Percentiles rank a stretch among this genome's conserved stretches.
phyloP scores from a whole-genome alignment of 1,139 yeast species.

The Pichia sp. region DNA sequence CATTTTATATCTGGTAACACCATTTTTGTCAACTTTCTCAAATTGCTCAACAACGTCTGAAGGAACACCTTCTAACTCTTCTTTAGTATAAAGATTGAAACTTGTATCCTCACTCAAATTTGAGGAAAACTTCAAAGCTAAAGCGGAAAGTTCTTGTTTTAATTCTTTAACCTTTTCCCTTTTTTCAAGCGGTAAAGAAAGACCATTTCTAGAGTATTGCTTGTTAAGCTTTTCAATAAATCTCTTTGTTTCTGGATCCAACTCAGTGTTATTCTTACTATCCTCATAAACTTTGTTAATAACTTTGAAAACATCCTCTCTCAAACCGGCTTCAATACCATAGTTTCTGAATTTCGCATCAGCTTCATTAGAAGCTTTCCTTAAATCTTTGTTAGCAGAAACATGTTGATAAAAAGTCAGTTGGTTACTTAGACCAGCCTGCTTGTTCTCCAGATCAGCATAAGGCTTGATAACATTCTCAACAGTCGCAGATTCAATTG shows the following conservation, averaged over 20 bases:
- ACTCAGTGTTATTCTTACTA: constrained; percentile 22
- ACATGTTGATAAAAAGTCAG: constrained; percentile 65
- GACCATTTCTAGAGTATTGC: constrained; percentile 58
- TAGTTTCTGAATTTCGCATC: constrained; percentile 50
- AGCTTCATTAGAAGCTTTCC: constrained; percentile 65
- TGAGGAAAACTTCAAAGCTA: constrained; percentile 51
- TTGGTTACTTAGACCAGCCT: constrained; percentile 38
- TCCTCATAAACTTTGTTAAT: constrained; percentile 44
- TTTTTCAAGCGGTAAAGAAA: constrained; percentile 48
- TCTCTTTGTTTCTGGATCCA: constrained; percentile 51
- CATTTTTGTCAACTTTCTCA: constrained; percentile 38
- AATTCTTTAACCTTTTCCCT: constrained; percentile 51
- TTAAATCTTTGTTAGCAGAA: constrained; percentile 49
- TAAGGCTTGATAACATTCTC: constrained; percentile 49
- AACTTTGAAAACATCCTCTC: constrained; percentile 60
- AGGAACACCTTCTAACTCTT: constrained; percentile 72
- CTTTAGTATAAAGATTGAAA: constrained; percentile 47
- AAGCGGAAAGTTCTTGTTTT: constrained; percentile 50
- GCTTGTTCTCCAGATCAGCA: constrained; percentile 43
- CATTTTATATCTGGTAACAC: constrained; percentile 46
- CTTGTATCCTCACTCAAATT: constrained; percentile 70
- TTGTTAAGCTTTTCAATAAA: constrained; percentile 49
- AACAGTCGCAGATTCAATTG: constrained; percentile 41
- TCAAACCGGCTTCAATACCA: constrained; percentile 54
- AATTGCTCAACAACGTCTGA: constrained; percentile 52